These are phyloP conservation scores for Solanum chilense DNA, from an alignment of 257 asterid species.

Conservation along the genomic window DNA sequence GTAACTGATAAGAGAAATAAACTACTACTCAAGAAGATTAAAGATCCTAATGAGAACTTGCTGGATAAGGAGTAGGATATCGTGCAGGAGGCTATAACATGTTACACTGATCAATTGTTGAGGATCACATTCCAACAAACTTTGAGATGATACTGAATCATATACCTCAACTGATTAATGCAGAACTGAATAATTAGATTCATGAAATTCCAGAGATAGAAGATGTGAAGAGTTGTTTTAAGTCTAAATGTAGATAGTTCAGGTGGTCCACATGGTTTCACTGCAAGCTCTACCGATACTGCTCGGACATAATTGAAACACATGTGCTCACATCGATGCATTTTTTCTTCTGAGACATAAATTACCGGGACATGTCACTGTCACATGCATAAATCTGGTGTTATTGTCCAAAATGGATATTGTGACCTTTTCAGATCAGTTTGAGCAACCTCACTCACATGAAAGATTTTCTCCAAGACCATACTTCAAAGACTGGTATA, in stretches of 20 bases:
- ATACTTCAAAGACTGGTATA: not conserved
- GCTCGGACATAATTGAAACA: not conserved
- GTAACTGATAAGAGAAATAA: not conserved
- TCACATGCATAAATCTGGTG: not conserved
- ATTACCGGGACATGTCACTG: not conserved
- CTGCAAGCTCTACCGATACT: not conserved
- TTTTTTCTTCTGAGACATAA: not conserved
- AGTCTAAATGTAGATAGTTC: not conserved
- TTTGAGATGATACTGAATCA: not conserved
- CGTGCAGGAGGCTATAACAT: not conserved
- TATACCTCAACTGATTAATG: not conserved
- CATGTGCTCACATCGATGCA: not conserved
- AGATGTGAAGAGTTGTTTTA: not conserved
- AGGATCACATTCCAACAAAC: not conserved
- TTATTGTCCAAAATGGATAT: not conserved
- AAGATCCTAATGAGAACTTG: not conserved
- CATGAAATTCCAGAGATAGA: not conserved
- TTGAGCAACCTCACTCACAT: not conserved
- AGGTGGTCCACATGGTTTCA: not conserved
- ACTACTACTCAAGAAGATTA: not conserved
- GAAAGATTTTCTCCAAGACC: not conserved
- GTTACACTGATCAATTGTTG: not conserved
- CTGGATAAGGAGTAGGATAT: not conserved
- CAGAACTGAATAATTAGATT: not conserved
- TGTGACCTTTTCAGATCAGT: not conserved